A percentile compares a stretch with the other conserved stretches of the same genome.
Evolutionary conservation across 208 protist species (phyloP).

Genomic region (Trypanosoma mega): DNA sequence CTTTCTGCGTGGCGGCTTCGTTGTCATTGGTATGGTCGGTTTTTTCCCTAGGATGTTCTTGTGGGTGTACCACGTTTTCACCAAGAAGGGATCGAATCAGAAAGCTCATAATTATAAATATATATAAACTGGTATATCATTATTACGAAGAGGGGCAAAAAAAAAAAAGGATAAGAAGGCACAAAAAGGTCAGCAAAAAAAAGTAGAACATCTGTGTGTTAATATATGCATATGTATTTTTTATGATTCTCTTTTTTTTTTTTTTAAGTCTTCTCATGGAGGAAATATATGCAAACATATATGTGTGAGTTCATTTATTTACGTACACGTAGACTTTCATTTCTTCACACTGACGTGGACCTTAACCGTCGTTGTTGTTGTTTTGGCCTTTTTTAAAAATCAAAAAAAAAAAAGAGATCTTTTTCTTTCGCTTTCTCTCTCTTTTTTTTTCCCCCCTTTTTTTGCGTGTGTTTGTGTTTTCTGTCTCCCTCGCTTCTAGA

Average conservation of each 20-base stretch:
- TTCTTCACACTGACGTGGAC: background rate
- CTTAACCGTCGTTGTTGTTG: background rate
- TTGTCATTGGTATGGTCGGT: background rate
- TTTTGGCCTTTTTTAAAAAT: slow-evolving; percentile 2
- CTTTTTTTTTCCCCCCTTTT: background rate
- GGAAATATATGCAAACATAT: too few relatives aligned
- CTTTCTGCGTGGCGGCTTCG: background rate
- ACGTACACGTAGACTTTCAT: background rate
- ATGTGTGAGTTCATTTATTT: too few relatives aligned
- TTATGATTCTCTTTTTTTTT: background rate
- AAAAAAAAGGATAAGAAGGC: too few relatives aligned
- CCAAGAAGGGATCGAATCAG: slow-evolving; percentile 72
- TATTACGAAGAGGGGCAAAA: too few relatives aligned
- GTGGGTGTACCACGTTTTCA: slow-evolving; percentile 74
- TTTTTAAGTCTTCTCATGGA: background rate
- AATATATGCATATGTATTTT: slow-evolving; percentile 1
- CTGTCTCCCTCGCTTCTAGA: slow-evolving; percentile 40
- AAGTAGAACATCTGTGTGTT: too few relatives aligned
- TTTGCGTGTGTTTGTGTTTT: too few relatives aligned
- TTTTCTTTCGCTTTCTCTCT: background rate
- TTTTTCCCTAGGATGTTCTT: background rate
- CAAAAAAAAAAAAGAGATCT: slow-evolving; percentile 10
- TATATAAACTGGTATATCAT: background rate
- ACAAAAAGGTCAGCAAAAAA: too few relatives aligned
- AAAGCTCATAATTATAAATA: slow-evolving; percentile 62